These are phyloP conservation scores for Annulohypoxylon stygium DNA, from an alignment of 495 filamentous ascomycete species.

Conservation along the genomic window DNA sequence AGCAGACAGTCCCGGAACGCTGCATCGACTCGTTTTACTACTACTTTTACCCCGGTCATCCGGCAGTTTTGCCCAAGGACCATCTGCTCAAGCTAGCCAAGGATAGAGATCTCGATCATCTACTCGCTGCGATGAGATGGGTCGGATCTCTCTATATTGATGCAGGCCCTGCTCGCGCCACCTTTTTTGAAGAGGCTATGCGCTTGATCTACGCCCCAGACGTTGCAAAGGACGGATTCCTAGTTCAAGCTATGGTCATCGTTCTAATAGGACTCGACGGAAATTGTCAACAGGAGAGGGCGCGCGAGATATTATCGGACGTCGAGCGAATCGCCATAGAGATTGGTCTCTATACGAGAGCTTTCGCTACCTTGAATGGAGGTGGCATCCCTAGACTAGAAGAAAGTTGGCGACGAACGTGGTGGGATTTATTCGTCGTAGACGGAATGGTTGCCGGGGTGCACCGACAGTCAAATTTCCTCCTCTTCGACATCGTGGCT, in stretches of 20 bases:
- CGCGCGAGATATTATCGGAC: constrained; percentile 72
- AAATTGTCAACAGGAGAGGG: constrained; percentile 74
- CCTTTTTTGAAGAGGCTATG: constrained; percentile 70
- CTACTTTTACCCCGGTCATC: constrained; percentile 78
- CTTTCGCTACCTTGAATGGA: constrained; percentile 63
- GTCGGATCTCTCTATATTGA: constrained; percentile 73
- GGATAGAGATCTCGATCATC: constrained; percentile 56
- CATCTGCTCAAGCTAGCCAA: constrained; percentile 61
- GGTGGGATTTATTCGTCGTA: constrained; percentile 91
- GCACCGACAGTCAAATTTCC: constrained; percentile 69
- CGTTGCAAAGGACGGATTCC: constrained; percentile 70
- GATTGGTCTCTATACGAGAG: constrained; percentile 76
- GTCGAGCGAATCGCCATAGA: constrained; percentile 80
- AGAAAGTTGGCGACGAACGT: constrained; percentile 86
- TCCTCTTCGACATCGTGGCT: constrained; percentile 66
- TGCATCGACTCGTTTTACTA: constrained; percentile 70
- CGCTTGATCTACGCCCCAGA: constrained; percentile 62
- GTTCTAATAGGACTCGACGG: constrained; percentile 84
- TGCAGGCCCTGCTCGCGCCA: constrained; percentile 63
- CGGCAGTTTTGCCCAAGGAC: constrained; percentile 69
- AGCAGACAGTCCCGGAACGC: constrained; percentile 58
- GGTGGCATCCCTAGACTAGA: constrained; percentile 63
- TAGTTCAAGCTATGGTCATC: constrained; percentile 82
- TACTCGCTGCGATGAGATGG: constrained; percentile 76
- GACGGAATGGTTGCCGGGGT: constrained; percentile 76